phyloP scores from a whole-genome alignment of 139 green algal species.

The Axilococcus clingmanii region DNA sequence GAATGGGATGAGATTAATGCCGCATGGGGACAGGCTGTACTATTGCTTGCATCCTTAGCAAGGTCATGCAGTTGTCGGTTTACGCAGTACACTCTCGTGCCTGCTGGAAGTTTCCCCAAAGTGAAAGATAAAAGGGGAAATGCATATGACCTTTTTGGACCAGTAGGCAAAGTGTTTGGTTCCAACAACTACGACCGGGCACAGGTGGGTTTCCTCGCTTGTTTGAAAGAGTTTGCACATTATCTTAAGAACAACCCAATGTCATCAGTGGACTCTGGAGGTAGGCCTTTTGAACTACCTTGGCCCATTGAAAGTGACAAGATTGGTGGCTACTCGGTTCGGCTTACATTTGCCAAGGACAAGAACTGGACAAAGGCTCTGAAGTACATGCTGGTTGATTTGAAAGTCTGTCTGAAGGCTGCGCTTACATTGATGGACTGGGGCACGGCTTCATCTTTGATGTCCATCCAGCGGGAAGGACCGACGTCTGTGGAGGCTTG shows the following conservation, averaged over 20 bases:
- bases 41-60: constrained; percentile 90
- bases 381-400: constrained; percentile 79
- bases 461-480: constrained; percentile 1
- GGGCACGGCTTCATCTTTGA: neutral
- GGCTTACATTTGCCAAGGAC: constrained; percentile 72
- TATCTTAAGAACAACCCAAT: constrained; percentile 22
- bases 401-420: constrained; percentile 38
- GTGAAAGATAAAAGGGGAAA: constrained; percentile 55
- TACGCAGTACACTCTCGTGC: constrained; percentile 54
- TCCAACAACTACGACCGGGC: constrained; percentile 75
- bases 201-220: constrained; percentile 67
- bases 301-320: constrained; percentile 81
- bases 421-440: constrained; percentile 3
- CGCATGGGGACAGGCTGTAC: constrained; percentile 84
- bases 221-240: constrained; percentile 78
- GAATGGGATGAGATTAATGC: constrained; percentile 98
- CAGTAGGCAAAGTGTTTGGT: constrained; percentile 76
- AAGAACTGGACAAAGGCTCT: constrained; percentile 88
- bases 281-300: constrained; percentile 63
- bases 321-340: constrained; percentile 73
- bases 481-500: neutral
- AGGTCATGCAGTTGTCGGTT: constrained; percentile 8
- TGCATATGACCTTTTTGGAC: constrained; percentile 76
- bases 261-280: neutral
- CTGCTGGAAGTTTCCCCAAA: constrained; percentile 75